These are phyloP conservation scores for Colletotrichum lindemuthianum DNA, from an alignment of 2,329 filamentous ascomycete species.

Conservation along the genomic window DNA sequence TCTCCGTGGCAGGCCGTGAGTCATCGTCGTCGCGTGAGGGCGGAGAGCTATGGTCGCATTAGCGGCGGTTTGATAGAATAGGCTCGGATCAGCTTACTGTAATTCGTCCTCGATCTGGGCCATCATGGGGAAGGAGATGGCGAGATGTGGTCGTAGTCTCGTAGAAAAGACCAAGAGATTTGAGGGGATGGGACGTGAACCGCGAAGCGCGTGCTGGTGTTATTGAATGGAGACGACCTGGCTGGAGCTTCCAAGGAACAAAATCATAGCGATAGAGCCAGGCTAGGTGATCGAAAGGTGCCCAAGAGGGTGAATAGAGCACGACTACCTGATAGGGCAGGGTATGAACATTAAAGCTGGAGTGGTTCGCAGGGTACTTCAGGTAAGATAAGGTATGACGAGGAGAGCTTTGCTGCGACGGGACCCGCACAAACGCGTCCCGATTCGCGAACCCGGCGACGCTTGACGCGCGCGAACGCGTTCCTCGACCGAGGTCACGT, in stretches of 20 bases:
- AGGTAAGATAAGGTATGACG: too few relatives aligned
- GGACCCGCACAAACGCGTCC: not conserved
- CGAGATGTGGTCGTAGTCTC: too few relatives aligned
- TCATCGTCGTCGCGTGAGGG: not conserved
- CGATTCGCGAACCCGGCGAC: not conserved
- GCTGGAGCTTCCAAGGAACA: too few relatives aligned
- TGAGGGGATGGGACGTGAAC: not conserved
- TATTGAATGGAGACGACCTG: not conserved
- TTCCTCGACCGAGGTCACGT: not conserved
- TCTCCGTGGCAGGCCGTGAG: conserved; percentile 9
- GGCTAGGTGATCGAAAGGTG: too few relatives aligned
- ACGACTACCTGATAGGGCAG: too few relatives aligned
- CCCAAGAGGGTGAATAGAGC: too few relatives aligned
- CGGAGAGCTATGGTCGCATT: not conserved
- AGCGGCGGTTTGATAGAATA: not conserved
- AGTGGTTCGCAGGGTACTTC: too few relatives aligned
- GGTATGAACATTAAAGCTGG: too few relatives aligned
- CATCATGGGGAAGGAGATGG: conserved; percentile 3
- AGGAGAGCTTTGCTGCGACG: not conserved
- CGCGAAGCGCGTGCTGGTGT: conserved; percentile 10
- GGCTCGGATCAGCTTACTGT: not conserved
- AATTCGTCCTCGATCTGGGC: not conserved
- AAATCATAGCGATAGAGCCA: too few relatives aligned
- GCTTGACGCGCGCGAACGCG: too few relatives aligned
- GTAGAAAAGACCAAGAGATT: too few relatives aligned